Evolutionary conservation across 2,329 filamentous ascomycete species (phyloP), one percentile per base, ranked within the genome.

Genomic region (Hypocreales sp.): DNA sequence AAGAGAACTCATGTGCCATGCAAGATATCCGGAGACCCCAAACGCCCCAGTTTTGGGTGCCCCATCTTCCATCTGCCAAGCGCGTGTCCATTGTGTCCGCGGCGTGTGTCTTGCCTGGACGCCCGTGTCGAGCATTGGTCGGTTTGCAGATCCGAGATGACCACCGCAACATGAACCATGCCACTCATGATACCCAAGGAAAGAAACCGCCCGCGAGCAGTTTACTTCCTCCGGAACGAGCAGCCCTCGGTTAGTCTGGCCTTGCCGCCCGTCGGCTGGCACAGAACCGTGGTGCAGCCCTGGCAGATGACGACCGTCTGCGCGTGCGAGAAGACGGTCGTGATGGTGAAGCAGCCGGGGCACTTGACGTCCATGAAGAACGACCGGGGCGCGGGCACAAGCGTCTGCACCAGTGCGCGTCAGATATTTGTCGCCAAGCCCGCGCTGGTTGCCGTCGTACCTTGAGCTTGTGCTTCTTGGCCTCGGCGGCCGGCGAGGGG

Each of bases 301-400:
- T 84, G 84, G 79, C 90, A 98, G 74, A 95, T 92, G 64, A 98
- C 90, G 61, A 98, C 90, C 60, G 90, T 98, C 75, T 98, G 90
- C 63, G 90, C 90, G 75, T 98, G 90, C 41, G 87, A 95, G 82
- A 95, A 98, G 66, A 98, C 90, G 62, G 90, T 98, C 63, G 90
- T 98, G 76, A 98, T 98, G 64, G 86, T 94, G 79, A 95, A 98
- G 82, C 90, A 98, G 55, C 90, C 90, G 60, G 90, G 90, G 81
- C 90, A 98, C 80, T 98, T 98, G 72, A 98, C 90, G 61, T 98
- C 90, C 90, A 98, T 98, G 82, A 98, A 98, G 81, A 95, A 98
- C 47, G 87, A 95, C 61, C 90, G 83, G 53, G 90, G 90, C 45
- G 74, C 79, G 53, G 90, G 90, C 58, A 98, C 90, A 52, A 98